These are phyloP conservation scores for Fistulifera solaris DNA, from an alignment of 108 stramenopile genomes.

Conservation along the genomic window DNA sequence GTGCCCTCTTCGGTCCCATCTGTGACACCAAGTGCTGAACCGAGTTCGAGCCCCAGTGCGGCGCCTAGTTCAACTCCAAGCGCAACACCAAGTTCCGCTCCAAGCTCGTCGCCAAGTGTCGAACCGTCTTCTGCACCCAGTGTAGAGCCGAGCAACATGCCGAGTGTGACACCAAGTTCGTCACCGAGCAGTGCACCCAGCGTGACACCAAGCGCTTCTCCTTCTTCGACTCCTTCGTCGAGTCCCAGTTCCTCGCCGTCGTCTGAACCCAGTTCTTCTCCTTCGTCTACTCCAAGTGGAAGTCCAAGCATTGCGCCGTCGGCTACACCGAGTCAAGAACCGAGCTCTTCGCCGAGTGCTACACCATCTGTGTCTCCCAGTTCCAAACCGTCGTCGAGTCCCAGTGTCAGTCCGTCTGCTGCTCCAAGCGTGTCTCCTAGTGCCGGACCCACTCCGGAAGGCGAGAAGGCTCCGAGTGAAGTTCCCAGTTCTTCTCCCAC, in stretches of 20 bases:
- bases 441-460: neutral
- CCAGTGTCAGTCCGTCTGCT: neutral
- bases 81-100: too few species aligned
- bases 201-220: neutral
- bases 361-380: neutral
- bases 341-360: neutral
- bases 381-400: neutral
- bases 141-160: neutral
- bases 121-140: constrained; percentile 3
- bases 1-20: neutral
- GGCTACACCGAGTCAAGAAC: neutral
- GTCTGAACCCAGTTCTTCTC: constrained; percentile 3
- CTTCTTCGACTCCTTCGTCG: neutral
- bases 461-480: constrained; percentile 4
- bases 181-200: neutral
- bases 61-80: too few species aligned
- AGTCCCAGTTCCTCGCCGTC: constrained; percentile 1
- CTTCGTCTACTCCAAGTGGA: neutral
- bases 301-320: neutral
- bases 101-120: neutral
- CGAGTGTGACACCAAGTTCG: neutral
- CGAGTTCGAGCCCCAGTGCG: neutral
- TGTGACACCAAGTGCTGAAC: neutral
- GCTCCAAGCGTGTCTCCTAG: neutral
- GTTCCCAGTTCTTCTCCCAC: constrained; percentile 5